Evolutionary conservation across 306 rosid genomes (phyloP).

Genomic region (Biancaea sappan): DNA sequence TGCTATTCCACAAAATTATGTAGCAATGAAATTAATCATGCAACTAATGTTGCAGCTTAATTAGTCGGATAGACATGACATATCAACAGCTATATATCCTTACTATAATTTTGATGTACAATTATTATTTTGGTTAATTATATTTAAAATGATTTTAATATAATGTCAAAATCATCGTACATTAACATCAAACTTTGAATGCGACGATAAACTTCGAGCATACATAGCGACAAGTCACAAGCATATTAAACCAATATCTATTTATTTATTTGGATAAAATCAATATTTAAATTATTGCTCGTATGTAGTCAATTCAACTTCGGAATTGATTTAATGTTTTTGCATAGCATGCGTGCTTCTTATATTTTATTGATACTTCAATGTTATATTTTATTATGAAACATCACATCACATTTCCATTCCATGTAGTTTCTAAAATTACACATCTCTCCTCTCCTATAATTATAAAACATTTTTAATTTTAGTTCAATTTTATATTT

Average conservation of each 20-base stretch:
- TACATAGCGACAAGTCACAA: neutral
- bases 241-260: neutral
- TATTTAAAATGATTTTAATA: neutral
- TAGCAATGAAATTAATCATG: no score
- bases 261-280: no score
- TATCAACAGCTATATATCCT: neutral
- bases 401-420: no score
- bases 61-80: neutral
- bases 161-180: neutral
- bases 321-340: constrained; percentile 5
- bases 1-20: no score
- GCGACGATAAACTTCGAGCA: neutral
- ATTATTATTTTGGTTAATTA: neutral
- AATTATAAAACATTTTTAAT: no score
- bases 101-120: neutral
- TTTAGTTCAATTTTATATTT: no score
- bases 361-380: no score
- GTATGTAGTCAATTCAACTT: neutral
- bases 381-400: no score
- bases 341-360: neutral
- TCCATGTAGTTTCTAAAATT: no score
- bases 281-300: neutral
- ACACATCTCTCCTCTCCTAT: no score
- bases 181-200: neutral
- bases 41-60: no score